phyloP scores from a whole-genome alignment of 176 grass and related monocot species.

The Elymus sibiricus region DNA sequence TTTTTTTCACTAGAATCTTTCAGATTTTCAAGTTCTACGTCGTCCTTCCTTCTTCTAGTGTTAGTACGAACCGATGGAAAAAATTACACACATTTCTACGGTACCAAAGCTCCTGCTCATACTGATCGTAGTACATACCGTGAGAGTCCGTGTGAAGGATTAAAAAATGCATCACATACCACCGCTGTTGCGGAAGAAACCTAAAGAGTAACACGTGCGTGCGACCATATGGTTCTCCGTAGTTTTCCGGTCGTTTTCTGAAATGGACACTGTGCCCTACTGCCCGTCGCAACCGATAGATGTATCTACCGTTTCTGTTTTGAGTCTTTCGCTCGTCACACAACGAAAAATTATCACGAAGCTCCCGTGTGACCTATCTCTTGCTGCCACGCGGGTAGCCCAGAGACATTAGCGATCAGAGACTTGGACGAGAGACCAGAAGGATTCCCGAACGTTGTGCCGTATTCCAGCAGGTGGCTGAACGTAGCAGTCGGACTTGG shows the following conservation, averaged over 20 bases:
- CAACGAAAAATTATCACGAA: background rate
- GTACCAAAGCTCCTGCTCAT: background rate
- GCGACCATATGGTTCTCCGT: background rate
- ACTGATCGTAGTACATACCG: background rate
- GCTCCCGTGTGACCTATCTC: background rate
- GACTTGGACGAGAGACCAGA: background rate
- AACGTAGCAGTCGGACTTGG: background rate
- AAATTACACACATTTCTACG: background rate
- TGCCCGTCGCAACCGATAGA: background rate
- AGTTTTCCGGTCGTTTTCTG: background rate
- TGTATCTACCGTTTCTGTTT: background rate
- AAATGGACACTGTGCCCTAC: background rate
- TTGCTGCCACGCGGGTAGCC: background rate
- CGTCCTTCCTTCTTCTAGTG: too few species aligned
- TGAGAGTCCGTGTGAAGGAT: background rate
- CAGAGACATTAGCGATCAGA: too few species aligned
- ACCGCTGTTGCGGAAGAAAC: background rate
- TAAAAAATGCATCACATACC: background rate
- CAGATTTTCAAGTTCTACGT: too few species aligned
- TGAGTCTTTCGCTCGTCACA: background rate
- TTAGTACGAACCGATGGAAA: background rate
- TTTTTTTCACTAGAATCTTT: too few species aligned
- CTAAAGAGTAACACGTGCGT: background rate
- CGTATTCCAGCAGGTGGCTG: background rate
- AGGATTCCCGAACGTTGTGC: constrained; percentile 18